Percentiles rank a stretch among this genome's conserved stretches.
Evolutionary conservation across 306 rosid genomes (phyloP).

Genomic region (Cicer chorassanicum): DNA sequence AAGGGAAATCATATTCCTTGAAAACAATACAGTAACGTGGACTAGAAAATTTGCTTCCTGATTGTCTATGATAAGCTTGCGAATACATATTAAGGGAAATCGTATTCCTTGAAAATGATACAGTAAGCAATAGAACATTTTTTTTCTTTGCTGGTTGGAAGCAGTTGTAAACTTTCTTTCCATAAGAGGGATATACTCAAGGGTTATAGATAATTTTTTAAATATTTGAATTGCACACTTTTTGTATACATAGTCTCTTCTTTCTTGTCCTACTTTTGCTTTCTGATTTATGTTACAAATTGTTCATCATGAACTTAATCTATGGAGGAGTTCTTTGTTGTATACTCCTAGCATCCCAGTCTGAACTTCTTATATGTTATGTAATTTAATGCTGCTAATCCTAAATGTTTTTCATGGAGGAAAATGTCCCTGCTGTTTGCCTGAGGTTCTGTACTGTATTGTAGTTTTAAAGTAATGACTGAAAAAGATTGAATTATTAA

Average conservation of each 20-base stretch:
- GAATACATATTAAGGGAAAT: not conserved
- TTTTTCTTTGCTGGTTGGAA: conserved; percentile 22
- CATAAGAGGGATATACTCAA: conserved; percentile 11
- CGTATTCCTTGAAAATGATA: not conserved
- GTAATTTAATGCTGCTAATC: conserved; percentile 23
- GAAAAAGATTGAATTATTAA: conserved; percentile 26
- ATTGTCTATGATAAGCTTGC: conserved; percentile 20
- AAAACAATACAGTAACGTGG: no score
- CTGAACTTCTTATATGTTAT: conserved; percentile 15
- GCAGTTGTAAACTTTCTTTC: conserved; percentile 21
- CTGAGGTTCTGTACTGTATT: conserved; percentile 5
- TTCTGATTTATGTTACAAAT: conserved; percentile 36
- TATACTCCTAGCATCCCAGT: conserved; percentile 18
- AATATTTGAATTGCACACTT: not conserved
- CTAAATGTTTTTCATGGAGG: conserved; percentile 23
- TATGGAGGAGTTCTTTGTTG: conserved; percentile 3
- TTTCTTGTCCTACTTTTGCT: conserved; percentile 15
- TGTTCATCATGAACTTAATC: conserved; percentile 3
- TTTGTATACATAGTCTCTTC: conserved; percentile 8
- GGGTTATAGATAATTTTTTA: not conserved
- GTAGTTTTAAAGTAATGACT: not conserved
- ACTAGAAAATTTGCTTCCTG: conserved; percentile 20
- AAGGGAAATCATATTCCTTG: not conserved
- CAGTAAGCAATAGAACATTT: not conserved
- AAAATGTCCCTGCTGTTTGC: not conserved